Evolutionary conservation across 164 flowering plant genomes (phyloP).

Genomic region (Nymphaea thermarum): DNA sequence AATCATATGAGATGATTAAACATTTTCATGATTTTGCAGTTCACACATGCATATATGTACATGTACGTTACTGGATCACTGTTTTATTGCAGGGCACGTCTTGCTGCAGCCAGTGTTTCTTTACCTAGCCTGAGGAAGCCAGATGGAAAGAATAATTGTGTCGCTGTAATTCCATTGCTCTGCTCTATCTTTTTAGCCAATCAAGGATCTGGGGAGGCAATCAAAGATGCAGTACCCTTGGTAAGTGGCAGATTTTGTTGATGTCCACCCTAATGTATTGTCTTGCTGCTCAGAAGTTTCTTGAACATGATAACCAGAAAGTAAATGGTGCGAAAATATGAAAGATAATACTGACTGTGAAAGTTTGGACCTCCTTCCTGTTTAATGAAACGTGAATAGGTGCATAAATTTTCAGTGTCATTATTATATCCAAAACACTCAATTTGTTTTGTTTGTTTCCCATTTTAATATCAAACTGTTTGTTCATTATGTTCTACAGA

Average conservation of each 20-base stretch:
- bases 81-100: conserved; percentile 54
- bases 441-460: neutral
- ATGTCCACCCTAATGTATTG: no score
- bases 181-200: conserved; percentile 92
- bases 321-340: neutral
- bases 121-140: conserved; percentile 25
- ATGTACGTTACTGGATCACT: no score
- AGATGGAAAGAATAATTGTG: conserved; percentile 16
- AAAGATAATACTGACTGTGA: neutral
- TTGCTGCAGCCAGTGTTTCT: conserved; percentile 57
- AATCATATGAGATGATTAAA: no score
- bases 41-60: no score
- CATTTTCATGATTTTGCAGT: no score
- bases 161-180: conserved; percentile 58
- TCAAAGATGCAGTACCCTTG: conserved; percentile 48
- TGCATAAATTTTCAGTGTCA: neutral
- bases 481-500: conserved; percentile 19
- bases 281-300: no score
- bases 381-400: neutral
- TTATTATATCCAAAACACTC: neutral
- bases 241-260: conserved; percentile 23
- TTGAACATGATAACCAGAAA: neutral
- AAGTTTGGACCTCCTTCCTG: neutral
- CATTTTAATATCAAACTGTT: neutral
- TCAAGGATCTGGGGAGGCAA: conserved; percentile 68